Conservation (phyloP, 768 basidiomycete species). For the Calocybe gangraenosa region DNA sequence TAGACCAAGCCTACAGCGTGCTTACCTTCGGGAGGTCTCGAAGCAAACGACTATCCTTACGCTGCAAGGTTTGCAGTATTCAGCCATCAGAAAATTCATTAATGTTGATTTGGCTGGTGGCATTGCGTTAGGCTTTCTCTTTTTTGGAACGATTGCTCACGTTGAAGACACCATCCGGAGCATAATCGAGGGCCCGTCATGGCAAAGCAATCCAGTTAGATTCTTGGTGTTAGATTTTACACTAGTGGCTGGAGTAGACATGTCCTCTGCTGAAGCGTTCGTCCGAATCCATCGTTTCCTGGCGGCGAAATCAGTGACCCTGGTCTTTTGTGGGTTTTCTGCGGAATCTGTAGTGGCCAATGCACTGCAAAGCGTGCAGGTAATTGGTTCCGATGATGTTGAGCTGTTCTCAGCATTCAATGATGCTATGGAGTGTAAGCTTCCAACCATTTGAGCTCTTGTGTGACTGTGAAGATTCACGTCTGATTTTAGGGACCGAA, state of each 20-base stretch:
- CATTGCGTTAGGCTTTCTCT: slow-evolving; percentile 60
- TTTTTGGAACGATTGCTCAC: slow-evolving; percentile 88
- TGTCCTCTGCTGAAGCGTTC: slow-evolving; percentile 94
- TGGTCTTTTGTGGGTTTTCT: slow-evolving; percentile 85
- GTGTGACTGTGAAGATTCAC: no score
- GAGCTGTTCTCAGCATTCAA: slow-evolving; percentile 80
- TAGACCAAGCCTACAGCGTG: slow-evolving; percentile 80
- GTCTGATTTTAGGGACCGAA: slow-evolving; percentile 90
- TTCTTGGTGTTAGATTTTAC: slow-evolving; percentile 89
- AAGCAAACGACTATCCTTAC: slow-evolving; percentile 86
- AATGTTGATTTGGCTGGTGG: no score
- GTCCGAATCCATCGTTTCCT: slow-evolving; percentile 85
- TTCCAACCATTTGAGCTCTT: no score
- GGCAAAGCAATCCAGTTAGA: slow-evolving; percentile 73
- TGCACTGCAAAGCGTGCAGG: slow-evolving; percentile 73
- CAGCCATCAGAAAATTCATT: not conserved
- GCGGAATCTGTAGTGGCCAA: slow-evolving; percentile 61
- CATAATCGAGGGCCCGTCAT: slow-evolving; percentile 66
- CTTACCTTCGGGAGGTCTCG: slow-evolving; percentile 89
- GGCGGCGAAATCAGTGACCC: slow-evolving; percentile 65
- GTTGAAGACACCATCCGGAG: slow-evolving; percentile 86
- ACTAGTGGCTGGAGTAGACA: slow-evolving; percentile 86
- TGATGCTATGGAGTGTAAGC: slow-evolving; percentile 90
- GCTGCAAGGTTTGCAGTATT: slow-evolving; percentile 58
- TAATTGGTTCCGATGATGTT: slow-evolving; percentile 73